Evolutionary conservation across 1,284 basidiomycete species (phyloP), one percentile per base, ranked within the genome.

Genomic region (Caloboletus firmus): DNA sequence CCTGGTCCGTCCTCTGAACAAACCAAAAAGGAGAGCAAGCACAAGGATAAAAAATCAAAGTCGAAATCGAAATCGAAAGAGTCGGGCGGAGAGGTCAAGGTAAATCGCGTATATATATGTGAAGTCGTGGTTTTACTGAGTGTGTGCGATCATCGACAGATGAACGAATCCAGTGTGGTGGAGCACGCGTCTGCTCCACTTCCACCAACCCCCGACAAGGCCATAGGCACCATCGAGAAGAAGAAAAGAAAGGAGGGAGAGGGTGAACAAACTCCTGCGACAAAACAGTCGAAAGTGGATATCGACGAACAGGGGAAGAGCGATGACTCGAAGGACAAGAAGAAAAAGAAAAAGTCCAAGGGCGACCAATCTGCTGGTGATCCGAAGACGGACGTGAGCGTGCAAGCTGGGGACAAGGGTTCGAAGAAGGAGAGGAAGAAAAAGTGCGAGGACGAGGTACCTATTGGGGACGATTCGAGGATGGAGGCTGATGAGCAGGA

Each of bases 41-140:
- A 34, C n/a, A 66, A 54, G 57, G 63, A 72, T 12, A 69, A 71
- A 52, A 59, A 63, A 43, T 62, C 68, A 49, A 59, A 63, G 45
- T 64, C 67, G 22, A 64, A 61, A 37, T 48, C 57, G 9, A 56
- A 65, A 50, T 48, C 57, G 13, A 56, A 68, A 50, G 42, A 46
- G 20, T 37, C 51, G 1, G 28, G 2, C 12, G 36, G 22, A 28
- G 52, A 59, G 9, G 45, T 17, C 32, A 32, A 57, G 58, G 67
- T 69, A 50, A 50, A 42, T 54, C 40, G 11, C 8, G 37, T 64
- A 44, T 63, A 48, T 26, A 28, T 26, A 31, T 44, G 12, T 36
- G 3, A 20, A 31, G 5, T 31, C 5, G 42, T 52, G 41, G 39
- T 55, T 55, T 56, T 3, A 49, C 45, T 60, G 26, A 65, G 20